Conservation (phyloP, 176 grass and related monocot genomes). For the Aegilops longissima region DNA sequence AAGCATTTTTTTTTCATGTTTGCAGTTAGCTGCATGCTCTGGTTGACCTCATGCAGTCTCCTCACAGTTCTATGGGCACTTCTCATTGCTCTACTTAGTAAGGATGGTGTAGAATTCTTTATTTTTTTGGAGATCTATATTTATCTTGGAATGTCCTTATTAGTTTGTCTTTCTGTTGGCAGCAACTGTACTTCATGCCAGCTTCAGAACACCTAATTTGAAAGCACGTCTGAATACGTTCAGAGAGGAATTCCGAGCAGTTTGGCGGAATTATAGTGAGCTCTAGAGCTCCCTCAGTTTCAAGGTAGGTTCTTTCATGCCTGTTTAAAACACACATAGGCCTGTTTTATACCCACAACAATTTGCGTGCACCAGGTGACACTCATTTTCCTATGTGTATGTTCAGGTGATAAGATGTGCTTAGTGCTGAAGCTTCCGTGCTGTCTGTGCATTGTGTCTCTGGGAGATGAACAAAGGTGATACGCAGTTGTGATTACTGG, state of each 20-base stretch:
- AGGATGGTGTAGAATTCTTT: slow-evolving; percentile 17
- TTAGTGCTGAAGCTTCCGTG: slow-evolving; percentile 33
- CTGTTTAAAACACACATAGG: background rate
- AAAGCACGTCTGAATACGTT: slow-evolving; percentile 98
- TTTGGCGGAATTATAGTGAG: slow-evolving; percentile 92
- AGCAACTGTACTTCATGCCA: slow-evolving; percentile 90
- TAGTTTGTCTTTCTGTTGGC: slow-evolving; percentile 19
- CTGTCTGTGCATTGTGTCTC: slow-evolving; percentile 33
- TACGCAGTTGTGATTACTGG: slow-evolving; percentile 21
- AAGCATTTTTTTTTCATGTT: slow-evolving; percentile 22
- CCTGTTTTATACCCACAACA: background rate
- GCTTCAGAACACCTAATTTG: slow-evolving; percentile 93
- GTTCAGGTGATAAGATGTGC: slow-evolving; percentile 36
- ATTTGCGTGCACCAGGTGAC: background rate
- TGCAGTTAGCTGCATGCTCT: slow-evolving; percentile 90
- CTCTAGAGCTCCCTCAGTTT: slow-evolving; percentile 45
- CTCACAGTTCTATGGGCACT: slow-evolving; percentile 92
- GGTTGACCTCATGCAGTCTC: slow-evolving; percentile 89
- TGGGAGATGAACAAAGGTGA: slow-evolving; percentile 36
- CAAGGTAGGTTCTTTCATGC: slow-evolving; percentile 13
- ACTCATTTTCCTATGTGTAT: slow-evolving; percentile 4
- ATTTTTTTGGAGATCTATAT: background rate
- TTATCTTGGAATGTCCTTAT: slow-evolving; percentile 19
- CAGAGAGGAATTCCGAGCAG: slow-evolving; percentile 94
- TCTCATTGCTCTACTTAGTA: slow-evolving; percentile 85